These are phyloP conservation scores for Fusarium fracticaudum DNA, from an alignment of 2,329 filamentous ascomycete genomes.

Conservation along the genomic window DNA sequence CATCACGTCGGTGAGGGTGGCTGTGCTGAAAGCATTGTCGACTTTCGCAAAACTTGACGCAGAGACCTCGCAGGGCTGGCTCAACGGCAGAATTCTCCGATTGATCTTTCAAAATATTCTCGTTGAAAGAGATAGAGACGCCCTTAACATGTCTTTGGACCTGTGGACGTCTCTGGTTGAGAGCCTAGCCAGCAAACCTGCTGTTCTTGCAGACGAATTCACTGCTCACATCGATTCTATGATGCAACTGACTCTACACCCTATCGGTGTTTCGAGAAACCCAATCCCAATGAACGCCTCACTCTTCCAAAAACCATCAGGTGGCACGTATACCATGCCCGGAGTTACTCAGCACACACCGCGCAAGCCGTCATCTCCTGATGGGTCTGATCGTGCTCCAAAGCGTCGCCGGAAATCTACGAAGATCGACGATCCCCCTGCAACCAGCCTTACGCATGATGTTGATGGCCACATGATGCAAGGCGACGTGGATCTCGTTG, in stretches of 20 bases:
- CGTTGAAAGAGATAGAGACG: constrained; percentile 87
- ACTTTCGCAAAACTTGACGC: constrained; percentile 92
- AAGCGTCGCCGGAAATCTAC: constrained; percentile 85
- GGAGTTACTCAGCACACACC: constrained; percentile 55
- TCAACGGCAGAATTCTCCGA: constrained; percentile 87
- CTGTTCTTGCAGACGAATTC: constrained; percentile 77
- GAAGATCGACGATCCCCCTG: constrained; percentile 77
- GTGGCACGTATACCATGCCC: constrained; percentile 75
- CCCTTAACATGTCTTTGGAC: constrained; percentile 83
- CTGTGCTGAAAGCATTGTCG: constrained; percentile 89
- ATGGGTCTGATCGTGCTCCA: constrained; percentile 68
- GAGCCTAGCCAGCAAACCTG: constrained; percentile 70
- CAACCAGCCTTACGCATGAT: constrained; percentile 81
- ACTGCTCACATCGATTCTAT: constrained; percentile 80
- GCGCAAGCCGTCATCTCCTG: constrained; percentile 61
- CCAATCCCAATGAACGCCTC: constrained; percentile 91
- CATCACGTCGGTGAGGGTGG: constrained; percentile 92
- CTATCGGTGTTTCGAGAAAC: constrained; percentile 89
- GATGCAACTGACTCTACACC: constrained; percentile 85
- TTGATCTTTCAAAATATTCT: constrained; percentile 95
- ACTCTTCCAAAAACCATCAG: constrained; percentile 93
- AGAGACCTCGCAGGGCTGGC: constrained; percentile 85
- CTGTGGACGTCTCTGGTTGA: constrained; percentile 85
- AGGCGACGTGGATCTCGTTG: constrained; percentile 94
- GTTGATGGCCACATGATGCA: constrained; percentile 98